Conservation (phyloP, 2,329 filamentous ascomycete species). For the Ceratocystis albifundus region DNA sequence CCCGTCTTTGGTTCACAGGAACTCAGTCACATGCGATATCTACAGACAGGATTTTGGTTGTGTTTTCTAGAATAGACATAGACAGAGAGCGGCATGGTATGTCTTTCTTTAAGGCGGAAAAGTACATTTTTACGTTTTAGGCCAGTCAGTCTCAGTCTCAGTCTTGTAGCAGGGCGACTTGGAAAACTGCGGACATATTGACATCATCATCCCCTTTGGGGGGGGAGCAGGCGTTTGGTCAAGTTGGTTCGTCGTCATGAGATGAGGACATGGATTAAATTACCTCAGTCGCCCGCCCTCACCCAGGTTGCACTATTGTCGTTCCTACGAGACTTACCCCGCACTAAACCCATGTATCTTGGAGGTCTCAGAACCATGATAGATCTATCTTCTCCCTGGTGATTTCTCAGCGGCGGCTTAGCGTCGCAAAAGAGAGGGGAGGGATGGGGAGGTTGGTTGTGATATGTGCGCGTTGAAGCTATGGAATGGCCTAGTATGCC, state of each 20-base stretch:
- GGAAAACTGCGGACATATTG: neutral
- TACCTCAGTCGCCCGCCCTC: neutral
- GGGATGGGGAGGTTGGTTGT: neutral
- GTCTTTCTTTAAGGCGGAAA: neutral
- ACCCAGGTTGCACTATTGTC: neutral
- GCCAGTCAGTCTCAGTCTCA: no score
- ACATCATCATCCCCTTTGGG: neutral
- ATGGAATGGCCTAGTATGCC: neutral
- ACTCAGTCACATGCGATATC: neutral
- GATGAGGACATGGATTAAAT: neutral
- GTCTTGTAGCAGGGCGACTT: neutral
- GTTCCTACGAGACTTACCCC: neutral
- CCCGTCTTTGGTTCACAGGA: neutral
- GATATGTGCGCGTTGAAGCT: neutral
- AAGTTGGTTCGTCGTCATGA: neutral
- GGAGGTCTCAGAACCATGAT: neutral
- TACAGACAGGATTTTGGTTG: neutral
- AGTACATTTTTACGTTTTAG: neutral
- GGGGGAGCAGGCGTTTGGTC: neutral
- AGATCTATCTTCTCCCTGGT: neutral
- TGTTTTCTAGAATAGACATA: neutral
- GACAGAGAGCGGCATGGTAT: no score
- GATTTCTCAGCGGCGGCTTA: neutral
- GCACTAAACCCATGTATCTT: neutral
- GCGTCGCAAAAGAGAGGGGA: neutral